Evolutionary conservation across 2,329 filamentous ascomycete species (phyloP).

Genomic region (Chaetomium sp.): DNA sequence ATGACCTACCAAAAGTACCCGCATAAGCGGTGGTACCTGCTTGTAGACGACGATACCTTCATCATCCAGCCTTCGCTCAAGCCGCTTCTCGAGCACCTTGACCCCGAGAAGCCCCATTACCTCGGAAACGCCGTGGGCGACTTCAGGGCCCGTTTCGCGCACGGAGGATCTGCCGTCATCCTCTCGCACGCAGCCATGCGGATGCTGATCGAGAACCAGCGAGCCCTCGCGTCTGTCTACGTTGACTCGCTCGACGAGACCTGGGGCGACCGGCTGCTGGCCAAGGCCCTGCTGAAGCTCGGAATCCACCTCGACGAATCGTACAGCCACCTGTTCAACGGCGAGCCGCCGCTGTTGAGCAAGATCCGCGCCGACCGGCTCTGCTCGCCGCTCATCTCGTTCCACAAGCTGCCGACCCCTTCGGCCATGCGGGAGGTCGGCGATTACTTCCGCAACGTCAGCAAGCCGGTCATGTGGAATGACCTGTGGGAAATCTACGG

Average conservation of each 20-base stretch:
- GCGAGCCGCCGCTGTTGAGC: constrained; percentile 53
- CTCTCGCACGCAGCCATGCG: constrained; percentile 55
- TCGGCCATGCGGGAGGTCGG: constrained; percentile 51
- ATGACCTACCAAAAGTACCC: constrained; percentile 54
- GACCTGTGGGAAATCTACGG: constrained; percentile 55
- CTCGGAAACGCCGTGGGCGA: constrained; percentile 61
- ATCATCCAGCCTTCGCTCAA: constrained; percentile 53
- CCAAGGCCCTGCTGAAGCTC: constrained; percentile 55
- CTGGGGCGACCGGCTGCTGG: constrained; percentile 58
- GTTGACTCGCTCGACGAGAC: constrained; percentile 53
- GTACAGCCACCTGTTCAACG: constrained; percentile 58
- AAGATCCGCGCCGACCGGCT: constrained; percentile 53
- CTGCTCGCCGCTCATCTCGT: constrained; percentile 57
- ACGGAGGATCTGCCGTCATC: constrained; percentile 58
- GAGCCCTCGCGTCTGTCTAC: constrained; percentile 49
- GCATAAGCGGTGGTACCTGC: constrained; percentile 60
- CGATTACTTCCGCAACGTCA: constrained; percentile 43
- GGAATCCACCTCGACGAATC: constrained; percentile 59
- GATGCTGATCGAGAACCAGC: constrained; percentile 48
- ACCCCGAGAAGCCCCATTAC: constrained; percentile 51
- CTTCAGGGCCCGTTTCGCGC: constrained; percentile 57
- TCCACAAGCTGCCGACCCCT: constrained; percentile 52
- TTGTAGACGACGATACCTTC: constrained; percentile 61
- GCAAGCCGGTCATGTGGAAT: constrained; percentile 51
- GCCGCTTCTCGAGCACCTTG: constrained; percentile 52